A percentile compares a stretch with the other conserved stretches of the same genome.
Conservation (phyloP, 768 basidiomycete species). For the Boletus rubroflammeus region DNA sequence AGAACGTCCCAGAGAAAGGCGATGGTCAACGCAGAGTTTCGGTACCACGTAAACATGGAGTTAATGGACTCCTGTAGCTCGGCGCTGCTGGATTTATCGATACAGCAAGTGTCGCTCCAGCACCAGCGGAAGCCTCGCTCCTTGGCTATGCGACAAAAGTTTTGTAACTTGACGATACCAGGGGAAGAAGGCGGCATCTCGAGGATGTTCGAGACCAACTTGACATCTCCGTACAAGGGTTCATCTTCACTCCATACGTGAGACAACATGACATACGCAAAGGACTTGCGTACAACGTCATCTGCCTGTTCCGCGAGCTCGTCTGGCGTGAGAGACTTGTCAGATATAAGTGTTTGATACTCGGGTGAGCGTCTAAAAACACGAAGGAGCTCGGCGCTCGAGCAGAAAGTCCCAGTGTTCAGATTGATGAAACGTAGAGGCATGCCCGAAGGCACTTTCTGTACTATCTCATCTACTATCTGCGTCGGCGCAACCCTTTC, state of each 20-base stretch:
- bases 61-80: constrained; percentile 31
- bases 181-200: constrained; percentile 16
- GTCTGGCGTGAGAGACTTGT: constrained; percentile 2
- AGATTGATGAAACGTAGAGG: constrained; percentile 24
- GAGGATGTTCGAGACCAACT: constrained; percentile 10
- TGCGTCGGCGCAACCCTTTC: constrained; percentile 8
- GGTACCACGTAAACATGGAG: constrained; percentile 34
- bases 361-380: constrained; percentile 15
- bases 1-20: constrained; percentile 26
- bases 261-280: constrained; percentile 28
- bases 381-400: constrained; percentile 15
- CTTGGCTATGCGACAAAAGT: constrained; percentile 20
- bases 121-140: constrained; percentile 19
- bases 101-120: constrained; percentile 33
- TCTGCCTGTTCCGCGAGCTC: constrained; percentile 13
- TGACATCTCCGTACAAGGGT: constrained; percentile 20
- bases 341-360: constrained; percentile 11
- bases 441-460: constrained; percentile 19
- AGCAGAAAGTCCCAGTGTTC: constrained; percentile 18
- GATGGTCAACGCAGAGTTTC: constrained; percentile 29
- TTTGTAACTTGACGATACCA: constrained; percentile 20
- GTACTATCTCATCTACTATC: constrained; percentile 16
- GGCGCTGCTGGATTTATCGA: constrained; percentile 28
- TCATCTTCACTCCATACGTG: constrained; percentile 30
- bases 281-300: constrained; percentile 16